These are phyloP conservation scores for Monilinia fructigena DNA, from an alignment of 2,329 filamentous ascomycete species.

Conservation along the genomic window DNA sequence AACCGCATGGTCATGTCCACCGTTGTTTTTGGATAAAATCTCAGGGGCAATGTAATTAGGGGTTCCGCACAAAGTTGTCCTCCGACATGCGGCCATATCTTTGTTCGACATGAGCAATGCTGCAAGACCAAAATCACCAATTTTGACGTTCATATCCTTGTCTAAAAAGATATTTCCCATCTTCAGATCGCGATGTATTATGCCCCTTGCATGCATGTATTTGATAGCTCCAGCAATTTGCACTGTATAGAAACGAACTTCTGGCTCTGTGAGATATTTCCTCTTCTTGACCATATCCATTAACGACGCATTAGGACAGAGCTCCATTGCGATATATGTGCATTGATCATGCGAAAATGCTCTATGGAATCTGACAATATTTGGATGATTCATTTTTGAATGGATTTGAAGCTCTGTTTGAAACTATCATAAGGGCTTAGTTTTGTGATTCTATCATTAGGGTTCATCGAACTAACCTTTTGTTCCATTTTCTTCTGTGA, in stretches of 20 bases:
- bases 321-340: conserved; percentile 90
- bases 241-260: conserved; percentile 89
- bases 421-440: conserved; percentile 48
- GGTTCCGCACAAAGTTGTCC: conserved; percentile 93
- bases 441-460: neutral
- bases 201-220: conserved; percentile 93
- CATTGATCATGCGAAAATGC: conserved; percentile 87
- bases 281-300: conserved; percentile 97
- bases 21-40: conserved; percentile 88
- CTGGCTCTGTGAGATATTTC: conserved; percentile 86
- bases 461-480: conserved; percentile 57
- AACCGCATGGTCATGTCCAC: conserved; percentile 95
- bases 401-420: conserved; percentile 93
- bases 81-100: conserved; percentile 76
- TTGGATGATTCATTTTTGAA: conserved; percentile 93
- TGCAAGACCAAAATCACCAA: conserved; percentile 94
- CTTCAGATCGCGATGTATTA: conserved; percentile 95
- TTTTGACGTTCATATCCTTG: conserved; percentile 92
- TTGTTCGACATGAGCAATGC: conserved; percentile 87
- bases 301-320: conserved; percentile 92
- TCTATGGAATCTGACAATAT: conserved; percentile 92
- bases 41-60: conserved; percentile 98
- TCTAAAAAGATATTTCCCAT: conserved; percentile 98
- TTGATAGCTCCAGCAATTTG: conserved; percentile 97
- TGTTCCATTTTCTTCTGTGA: conserved; percentile 74